A percentile compares a stretch with the other conserved stretches of the same genome.
Conservation (phyloP, 805 yeast species). For the Zygosaccharomyces bailii region DNA sequence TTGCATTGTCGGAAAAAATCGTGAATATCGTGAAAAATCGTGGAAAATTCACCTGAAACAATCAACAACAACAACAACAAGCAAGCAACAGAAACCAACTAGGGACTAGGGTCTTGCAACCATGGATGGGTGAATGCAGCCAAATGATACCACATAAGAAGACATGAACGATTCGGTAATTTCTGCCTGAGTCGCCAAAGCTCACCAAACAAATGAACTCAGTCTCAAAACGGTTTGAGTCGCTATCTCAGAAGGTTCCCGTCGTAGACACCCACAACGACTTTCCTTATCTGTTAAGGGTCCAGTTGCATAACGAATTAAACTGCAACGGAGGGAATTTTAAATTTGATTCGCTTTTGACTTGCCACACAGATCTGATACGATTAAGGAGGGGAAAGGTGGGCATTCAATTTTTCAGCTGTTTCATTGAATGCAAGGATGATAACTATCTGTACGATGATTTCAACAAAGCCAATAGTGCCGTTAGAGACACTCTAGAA, state of each 20-base stretch:
- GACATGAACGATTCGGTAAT: not conserved
- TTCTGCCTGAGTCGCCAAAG: not conserved
- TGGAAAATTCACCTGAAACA: too few relatives aligned
- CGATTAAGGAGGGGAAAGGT: constrained; percentile 43
- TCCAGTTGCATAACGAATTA: constrained; percentile 40
- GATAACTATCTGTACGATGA: constrained; percentile 41
- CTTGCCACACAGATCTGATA: constrained; percentile 45
- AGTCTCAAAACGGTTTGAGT: constrained; percentile 2
- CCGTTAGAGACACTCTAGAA: constrained; percentile 52
- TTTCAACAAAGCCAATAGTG: constrained; percentile 42
- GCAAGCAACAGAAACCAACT: too few relatives aligned
- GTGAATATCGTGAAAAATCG: too few relatives aligned
- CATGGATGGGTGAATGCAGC: not conserved
- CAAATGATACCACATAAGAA: not conserved
- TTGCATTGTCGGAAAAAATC: not conserved
- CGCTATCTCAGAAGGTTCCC: constrained; percentile 30
- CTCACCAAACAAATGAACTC: not conserved
- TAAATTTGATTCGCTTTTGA: constrained; percentile 40
- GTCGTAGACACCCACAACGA: constrained; percentile 50
- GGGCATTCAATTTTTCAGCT: constrained; percentile 51
- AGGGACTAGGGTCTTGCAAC: too few relatives aligned
- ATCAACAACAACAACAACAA: too few relatives aligned
- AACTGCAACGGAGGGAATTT: constrained; percentile 6
- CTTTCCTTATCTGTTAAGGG: constrained; percentile 48
- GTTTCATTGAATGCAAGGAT: constrained; percentile 46